phyloP scores from a whole-genome alignment of 768 basidiomycete genomes.

The Hericium erinaceus region DNA sequence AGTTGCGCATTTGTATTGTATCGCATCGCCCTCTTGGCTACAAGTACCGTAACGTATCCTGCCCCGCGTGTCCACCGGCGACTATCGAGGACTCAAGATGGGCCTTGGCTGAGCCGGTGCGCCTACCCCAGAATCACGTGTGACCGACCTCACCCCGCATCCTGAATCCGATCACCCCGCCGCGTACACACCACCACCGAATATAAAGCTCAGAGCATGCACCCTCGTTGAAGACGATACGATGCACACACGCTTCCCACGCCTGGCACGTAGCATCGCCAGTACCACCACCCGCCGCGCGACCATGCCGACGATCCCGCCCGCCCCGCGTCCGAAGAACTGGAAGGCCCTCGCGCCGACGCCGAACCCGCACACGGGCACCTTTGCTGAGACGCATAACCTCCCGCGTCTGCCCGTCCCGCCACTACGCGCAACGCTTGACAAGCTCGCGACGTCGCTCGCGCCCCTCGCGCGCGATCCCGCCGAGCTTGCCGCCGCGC shows the following conservation, averaged over 20 bases:
- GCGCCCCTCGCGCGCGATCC: slow-evolving; percentile 62
- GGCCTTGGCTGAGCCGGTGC: too few species aligned
- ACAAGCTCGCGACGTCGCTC: slow-evolving; percentile 59
- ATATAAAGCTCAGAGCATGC: background rate
- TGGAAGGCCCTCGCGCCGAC: slow-evolving; percentile 72
- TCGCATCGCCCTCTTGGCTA: too few species aligned
- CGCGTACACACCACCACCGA: background rate
- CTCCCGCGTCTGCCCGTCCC: slow-evolving; percentile 76
- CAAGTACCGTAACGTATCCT: too few species aligned
- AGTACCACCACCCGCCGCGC: background rate
- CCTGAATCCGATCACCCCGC: background rate
- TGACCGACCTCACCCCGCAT: too few species aligned
- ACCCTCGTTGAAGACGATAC: background rate
- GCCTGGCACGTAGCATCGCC: background rate
- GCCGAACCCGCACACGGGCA: slow-evolving; percentile 37
- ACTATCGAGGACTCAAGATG: too few species aligned
- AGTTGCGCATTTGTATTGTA: too few species aligned
- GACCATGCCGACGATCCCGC: background rate
- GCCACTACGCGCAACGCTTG: slow-evolving; percentile 52
- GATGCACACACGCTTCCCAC: background rate
- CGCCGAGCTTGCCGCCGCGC: slow-evolving; percentile 45
- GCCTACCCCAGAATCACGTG: too few species aligned
- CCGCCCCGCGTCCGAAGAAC: background rate
- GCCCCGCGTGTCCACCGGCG: too few species aligned
- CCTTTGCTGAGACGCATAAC: slow-evolving; percentile 54